Evolutionary conservation across 108 stramenopile genomes (phyloP).

Genomic region (Mayamaea pseudoterrestris): DNA sequence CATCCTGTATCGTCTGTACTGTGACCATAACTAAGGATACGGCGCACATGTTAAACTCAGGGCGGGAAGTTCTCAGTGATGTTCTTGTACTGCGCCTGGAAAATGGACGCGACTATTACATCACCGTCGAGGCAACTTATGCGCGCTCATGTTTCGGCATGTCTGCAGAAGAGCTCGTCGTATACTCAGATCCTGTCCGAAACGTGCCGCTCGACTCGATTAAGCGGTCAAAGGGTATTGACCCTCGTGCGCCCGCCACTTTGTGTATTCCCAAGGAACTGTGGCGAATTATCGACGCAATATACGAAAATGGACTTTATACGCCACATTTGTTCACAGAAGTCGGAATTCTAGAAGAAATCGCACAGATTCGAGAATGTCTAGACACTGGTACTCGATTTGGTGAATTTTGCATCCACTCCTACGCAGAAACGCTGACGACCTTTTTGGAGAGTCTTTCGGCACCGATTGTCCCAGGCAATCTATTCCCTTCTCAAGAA

Average conservation of each 20-base stretch:
- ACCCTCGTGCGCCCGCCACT: slow-evolving; percentile 23
- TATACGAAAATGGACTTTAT: slow-evolving; percentile 70
- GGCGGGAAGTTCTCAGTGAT: slow-evolving; percentile 81
- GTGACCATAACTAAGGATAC: slow-evolving; percentile 70
- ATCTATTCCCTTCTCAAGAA: slow-evolving; percentile 68
- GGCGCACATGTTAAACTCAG: slow-evolving; percentile 65
- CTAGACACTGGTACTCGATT: slow-evolving; percentile 78
- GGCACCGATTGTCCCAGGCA: slow-evolving; percentile 70
- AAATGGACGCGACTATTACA: slow-evolving; percentile 88
- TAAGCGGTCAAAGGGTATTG: slow-evolving; percentile 55
- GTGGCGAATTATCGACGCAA: slow-evolving; percentile 92
- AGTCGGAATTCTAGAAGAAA: slow-evolving; percentile 65
- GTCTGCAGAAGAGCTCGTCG: slow-evolving; percentile 79
- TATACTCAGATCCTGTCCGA: slow-evolving; percentile 82
- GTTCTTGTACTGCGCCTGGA: slow-evolving; percentile 89
- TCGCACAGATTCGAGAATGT: slow-evolving; percentile 73
- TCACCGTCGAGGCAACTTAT: slow-evolving; percentile 72
- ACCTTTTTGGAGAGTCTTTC: slow-evolving; percentile 70
- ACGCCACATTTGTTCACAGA: slow-evolving; percentile 77
- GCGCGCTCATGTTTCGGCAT: slow-evolving; percentile 90
- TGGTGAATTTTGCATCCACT: slow-evolving; percentile 49
- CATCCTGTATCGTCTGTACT: slow-evolving; percentile 57
- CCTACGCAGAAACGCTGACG: slow-evolving; percentile 69
- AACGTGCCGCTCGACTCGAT: slow-evolving; percentile 74
- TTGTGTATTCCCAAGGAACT: slow-evolving; percentile 93